Percentiles rank a stretch among this genome's conserved stretches.
Conservation (phyloP, 345 rosid species). For the Dovyalis caffra region DNA sequence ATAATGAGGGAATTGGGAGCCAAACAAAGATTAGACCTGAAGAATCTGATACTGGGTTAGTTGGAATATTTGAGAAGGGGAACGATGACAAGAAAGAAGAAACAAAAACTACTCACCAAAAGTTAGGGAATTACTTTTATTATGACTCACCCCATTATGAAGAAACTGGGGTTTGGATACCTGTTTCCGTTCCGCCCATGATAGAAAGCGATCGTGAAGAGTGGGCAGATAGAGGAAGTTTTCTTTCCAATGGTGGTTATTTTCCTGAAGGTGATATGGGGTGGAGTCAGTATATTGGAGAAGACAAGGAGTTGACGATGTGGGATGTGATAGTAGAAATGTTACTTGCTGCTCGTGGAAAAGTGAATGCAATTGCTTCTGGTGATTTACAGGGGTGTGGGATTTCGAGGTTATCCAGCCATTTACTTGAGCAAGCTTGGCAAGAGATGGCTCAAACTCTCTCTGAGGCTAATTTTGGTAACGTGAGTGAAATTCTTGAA, state of each 20-base stretch:
- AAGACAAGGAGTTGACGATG: conserved; percentile 85
- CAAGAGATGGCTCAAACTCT: conserved; percentile 92
- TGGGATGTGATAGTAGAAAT: conserved; percentile 90
- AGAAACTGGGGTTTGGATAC: conserved; percentile 96
- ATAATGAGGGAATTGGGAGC: conserved; percentile 4
- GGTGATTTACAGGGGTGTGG: conserved; percentile 53
- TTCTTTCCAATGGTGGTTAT: conserved; percentile 66
- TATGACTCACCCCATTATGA: conserved; percentile 76
- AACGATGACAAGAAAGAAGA: conserved; percentile 24
- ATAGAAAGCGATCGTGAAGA: conserved; percentile 61
- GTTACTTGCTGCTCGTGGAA: conserved; percentile 81
- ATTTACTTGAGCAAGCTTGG: conserved; percentile 93
- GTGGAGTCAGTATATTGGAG: conserved; percentile 55
- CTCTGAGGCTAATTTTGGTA: conserved; percentile 67
- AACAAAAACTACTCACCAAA: conserved; percentile 21
- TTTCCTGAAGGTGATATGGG: conserved; percentile 94
- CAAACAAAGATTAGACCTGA: conserved; percentile 13
- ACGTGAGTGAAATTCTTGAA: conserved; percentile 66
- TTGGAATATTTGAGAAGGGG: not conserved
- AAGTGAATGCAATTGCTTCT: conserved; percentile 66
- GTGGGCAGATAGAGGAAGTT: conserved; percentile 49
- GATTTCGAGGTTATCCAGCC: conserved; percentile 59
- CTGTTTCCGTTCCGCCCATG: conserved; percentile 95
- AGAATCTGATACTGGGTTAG: conserved; percentile 21
- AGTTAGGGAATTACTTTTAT: conserved; percentile 68